phyloP scores from a whole-genome alignment of 2,329 filamentous ascomycete genomes.

The Passalora sequoiae region DNA sequence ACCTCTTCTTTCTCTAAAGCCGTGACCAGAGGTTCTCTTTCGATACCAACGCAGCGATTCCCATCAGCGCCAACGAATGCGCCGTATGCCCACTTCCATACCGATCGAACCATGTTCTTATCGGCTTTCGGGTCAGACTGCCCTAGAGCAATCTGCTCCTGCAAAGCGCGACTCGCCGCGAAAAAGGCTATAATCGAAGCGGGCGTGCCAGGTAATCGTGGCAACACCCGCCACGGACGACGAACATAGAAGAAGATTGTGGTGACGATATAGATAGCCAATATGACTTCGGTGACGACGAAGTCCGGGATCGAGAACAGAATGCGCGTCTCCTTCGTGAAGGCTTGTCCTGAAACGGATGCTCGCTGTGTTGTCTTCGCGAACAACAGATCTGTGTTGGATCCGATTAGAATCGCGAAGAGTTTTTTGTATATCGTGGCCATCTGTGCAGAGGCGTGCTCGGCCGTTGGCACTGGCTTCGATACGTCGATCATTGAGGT shows the following conservation, averaged over 20 bases:
- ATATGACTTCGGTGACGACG: slow-evolving; percentile 40
- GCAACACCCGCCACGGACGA: slow-evolving; percentile 42
- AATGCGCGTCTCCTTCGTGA: slow-evolving; percentile 38
- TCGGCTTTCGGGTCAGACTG: not conserved
- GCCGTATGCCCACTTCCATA: slow-evolving; percentile 45
- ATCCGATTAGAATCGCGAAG: slow-evolving; percentile 43
- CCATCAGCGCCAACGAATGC: slow-evolving; percentile 48
- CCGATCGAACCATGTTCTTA: slow-evolving; percentile 9
- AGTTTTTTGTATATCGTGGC: slow-evolving; percentile 34
- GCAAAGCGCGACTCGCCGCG: slow-evolving; percentile 43
- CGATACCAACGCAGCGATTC: slow-evolving; percentile 48
- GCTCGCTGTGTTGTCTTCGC: slow-evolving; percentile 5
- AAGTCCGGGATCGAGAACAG: slow-evolving; percentile 49
- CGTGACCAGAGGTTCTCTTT: slow-evolving; percentile 40
- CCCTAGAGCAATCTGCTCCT: slow-evolving; percentile 29
- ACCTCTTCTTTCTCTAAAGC: slow-evolving; percentile 5
- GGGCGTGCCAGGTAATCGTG: slow-evolving; percentile 50
- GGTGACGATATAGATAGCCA: slow-evolving; percentile 43
- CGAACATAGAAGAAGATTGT: slow-evolving; percentile 42
- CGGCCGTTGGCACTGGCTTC: slow-evolving; percentile 31
- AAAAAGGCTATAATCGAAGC: slow-evolving; percentile 47
- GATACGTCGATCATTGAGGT: slow-evolving; percentile 36
- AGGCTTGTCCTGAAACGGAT: slow-evolving; percentile 11
- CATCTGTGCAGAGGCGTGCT: slow-evolving; percentile 25
- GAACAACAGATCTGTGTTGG: slow-evolving; percentile 41